These are phyloP conservation scores for Marasmius tenuissimus DNA, from an alignment of 1,284 basidiomycete genomes.

Conservation along the genomic window DNA sequence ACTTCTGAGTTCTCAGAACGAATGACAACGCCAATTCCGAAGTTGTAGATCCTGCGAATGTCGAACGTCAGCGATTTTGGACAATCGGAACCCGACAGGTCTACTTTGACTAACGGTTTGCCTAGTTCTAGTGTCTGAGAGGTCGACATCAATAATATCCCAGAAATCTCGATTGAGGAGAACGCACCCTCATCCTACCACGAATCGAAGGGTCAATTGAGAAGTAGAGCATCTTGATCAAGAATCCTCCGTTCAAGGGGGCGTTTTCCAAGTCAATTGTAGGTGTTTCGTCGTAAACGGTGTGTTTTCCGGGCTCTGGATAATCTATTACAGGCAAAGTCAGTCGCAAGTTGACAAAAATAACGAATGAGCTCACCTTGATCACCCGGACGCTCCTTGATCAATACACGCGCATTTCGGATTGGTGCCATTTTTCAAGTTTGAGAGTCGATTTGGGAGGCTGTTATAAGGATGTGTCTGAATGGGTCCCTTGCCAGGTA, in stretches of 20 bases:
- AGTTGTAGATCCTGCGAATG: constrained; percentile 16
- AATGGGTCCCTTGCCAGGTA: too few species aligned
- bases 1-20: constrained; percentile 27
- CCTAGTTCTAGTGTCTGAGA: background rate
- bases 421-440: constrained; percentile 1
- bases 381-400: constrained; percentile 3
- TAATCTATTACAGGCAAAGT: constrained; percentile 14
- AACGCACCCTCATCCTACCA: constrained; percentile 20
- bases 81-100: background rate
- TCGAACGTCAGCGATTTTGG: background rate
- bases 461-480: too few species aligned
- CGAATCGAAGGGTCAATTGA: constrained; percentile 38
- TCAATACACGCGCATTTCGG: constrained; percentile 4
- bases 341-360: background rate
- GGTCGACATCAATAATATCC: background rate
- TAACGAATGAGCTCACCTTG: background rate
- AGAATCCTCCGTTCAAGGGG: constrained; percentile 33
- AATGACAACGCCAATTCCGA: constrained; percentile 26
- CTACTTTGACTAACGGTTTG: background rate
- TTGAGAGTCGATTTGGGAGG: background rate
- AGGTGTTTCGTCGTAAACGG: constrained; percentile 28
- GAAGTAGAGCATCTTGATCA: constrained; percentile 33
- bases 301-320: constrained; percentile 28
- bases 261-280: constrained; percentile 36
- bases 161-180: background rate